Evolutionary conservation across 805 yeast species (phyloP), one percentile per base, ranked within the genome.

Genomic region (Ogataea pilisensis): DNA sequence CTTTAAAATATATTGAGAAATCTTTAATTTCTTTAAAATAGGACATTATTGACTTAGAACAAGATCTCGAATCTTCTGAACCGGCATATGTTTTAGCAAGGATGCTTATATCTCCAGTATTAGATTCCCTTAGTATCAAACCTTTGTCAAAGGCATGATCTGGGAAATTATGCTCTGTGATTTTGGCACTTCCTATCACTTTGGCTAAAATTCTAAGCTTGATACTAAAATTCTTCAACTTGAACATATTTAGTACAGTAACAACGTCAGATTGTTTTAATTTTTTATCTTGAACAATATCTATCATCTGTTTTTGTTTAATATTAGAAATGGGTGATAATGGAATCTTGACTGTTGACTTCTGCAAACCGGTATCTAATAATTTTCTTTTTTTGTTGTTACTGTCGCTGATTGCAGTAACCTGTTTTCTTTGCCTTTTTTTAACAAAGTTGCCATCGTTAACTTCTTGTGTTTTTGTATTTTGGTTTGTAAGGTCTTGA

Each of bases 31-130:
- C 39, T 28, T 39, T 42, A 37, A 58, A 56, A 11, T 35, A 38
- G 4, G 49, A 36, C 35, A 29, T 46, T 14, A 57, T 50, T 1
- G 63, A 56, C 5, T 48, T 46, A 24, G 46, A 42, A 11, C 41
- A 32, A 11, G 44, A 39, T 17, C 24, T 31, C 21, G 45, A 33
- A 26, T 50, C 48, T 37, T 55, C 59, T 33, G 46, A 41, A 8
- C 63, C 63, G 2, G 60, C 59, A 44, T 57, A 55, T 16, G 63
- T 58, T 33, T 55, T 56, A 3, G 55, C 56, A 24, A 45, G 31
- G 3, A 57, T 24, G 16, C 31, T 43, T 27, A 55, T 25, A 7
- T 35, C 29, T 7, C 50, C 54, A 14, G 47, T 44, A 5, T 35
- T 31, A 8, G 45, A 25, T 29, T 54, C 60, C 5, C 50, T 45